Evolutionary conservation across 352 stramenopile species (phyloP).

Genomic region (Phytophthora cryptogea): DNA sequence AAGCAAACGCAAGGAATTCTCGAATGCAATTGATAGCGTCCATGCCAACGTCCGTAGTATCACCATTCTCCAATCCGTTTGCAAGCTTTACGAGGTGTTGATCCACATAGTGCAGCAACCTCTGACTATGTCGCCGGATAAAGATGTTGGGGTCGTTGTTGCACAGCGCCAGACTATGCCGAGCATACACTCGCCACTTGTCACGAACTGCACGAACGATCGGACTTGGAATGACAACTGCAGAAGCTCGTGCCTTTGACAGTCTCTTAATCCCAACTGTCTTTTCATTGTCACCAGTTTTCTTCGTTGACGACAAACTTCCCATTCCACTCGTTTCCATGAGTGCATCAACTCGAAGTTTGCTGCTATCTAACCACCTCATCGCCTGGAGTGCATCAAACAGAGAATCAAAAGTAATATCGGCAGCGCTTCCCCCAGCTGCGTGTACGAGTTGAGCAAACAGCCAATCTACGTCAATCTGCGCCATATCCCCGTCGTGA

Average conservation of each 20-base stretch:
- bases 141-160: constrained; percentile 66
- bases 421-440: constrained; percentile 21
- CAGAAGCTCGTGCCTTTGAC: constrained; percentile 5
- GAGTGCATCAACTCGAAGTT: constrained; percentile 33
- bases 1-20: constrained; percentile 47
- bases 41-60: background rate
- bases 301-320: constrained; percentile 1
- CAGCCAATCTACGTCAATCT: constrained; percentile 53
- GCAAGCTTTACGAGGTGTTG: constrained; percentile 16
- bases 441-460: constrained; percentile 35
- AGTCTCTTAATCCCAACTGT: background rate
- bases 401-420: constrained; percentile 47
- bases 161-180: constrained; percentile 39
- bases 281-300: background rate
- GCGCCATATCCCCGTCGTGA: constrained; percentile 18
- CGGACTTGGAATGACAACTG: constrained; percentile 1
- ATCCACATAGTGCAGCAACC: constrained; percentile 27
- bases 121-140: constrained; percentile 35
- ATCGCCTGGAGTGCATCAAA: constrained; percentile 36
- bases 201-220: constrained; percentile 24
- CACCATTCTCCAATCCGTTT: background rate
- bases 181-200: constrained; percentile 42
- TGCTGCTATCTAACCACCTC: constrained; percentile 37
- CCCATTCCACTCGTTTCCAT: constrained; percentile 6
- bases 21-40: constrained; percentile 39